Base-by-base conservation (phyloP, 495 filamentous ascomycete species). In the Daldinia bambusicola region DNA sequence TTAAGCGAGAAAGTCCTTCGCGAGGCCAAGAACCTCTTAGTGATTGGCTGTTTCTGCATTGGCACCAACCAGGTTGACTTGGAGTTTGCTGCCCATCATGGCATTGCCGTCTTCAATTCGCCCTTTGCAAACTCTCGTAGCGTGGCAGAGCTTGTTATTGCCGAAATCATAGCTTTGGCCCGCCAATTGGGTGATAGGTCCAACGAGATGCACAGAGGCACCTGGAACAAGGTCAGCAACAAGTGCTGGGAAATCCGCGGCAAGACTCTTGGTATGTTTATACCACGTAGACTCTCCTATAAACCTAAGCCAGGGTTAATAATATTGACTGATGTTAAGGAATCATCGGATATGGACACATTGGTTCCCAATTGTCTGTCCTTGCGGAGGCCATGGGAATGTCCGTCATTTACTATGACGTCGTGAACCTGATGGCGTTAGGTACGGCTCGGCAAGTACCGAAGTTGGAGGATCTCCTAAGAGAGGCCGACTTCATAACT, bases 61-160 rank as follows among this genome's bases (percentile, higher is more conserved):
- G 96, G 96, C 55, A 99, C 96, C 59, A 98, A 98, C 84, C 96
- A 98, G 77, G 96, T 99, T 57, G 93, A 99, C 76, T 88, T 98
- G 41, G 86, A 94, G 64, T 96, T 92, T 83, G 95, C 96, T 14
- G 94, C 96, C 9, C 85, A 89, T 56, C 90, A 95, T 76, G 96
- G 96, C 57, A 95, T 98, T 81, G 93, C 93, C 12, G 96, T 99
- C 57, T 99, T 99, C 89, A 99, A 99, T 82, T 98, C 95, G 61
- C 96, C 96, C 0, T 98, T 98, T 79, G 94, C 92, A 81, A 98
- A 99, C 81, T 98, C 95, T 4, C 89, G 96, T 74, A 95, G 92
- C 78, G 96, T 99, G 48, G 96, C 96, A 30, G 96, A 99, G 83
- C 84, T 98, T 57, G 93, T 97, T 62, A 97, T 99, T 74, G 91